Percentiles rank a stretch among this genome's conserved stretches.
phyloP scores from a whole-genome alignment of 352 stramenopile genomes.

The Halophytophthora batemanensis region DNA sequence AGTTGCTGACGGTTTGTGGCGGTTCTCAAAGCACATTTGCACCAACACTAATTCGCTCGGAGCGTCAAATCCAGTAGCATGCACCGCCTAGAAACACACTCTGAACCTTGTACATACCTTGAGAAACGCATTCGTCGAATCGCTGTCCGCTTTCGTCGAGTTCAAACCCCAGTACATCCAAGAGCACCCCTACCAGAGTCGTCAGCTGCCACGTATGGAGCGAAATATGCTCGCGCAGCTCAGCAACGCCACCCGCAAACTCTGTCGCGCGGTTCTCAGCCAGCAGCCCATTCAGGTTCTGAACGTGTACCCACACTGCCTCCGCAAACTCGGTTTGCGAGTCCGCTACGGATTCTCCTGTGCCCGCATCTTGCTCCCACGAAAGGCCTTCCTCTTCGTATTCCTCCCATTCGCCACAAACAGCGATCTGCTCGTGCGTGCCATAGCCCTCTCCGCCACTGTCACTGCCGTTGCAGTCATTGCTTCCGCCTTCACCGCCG shows the following conservation, averaged over 20 bases:
- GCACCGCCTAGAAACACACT: not conserved
- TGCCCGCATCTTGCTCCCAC: too few relatives aligned
- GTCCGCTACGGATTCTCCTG: not conserved
- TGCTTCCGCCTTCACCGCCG: not conserved
- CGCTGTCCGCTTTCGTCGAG: conserved; percentile 2
- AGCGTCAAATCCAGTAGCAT: not conserved
- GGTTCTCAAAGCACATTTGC: conserved; percentile 24
- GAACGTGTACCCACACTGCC: conserved; percentile 12
- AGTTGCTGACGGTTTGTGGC: conserved; percentile 14
- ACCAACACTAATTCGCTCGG: conserved; percentile 17
- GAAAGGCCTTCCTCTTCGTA: too few relatives aligned
- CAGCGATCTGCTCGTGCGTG: not conserved
- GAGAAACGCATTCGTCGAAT: conserved; percentile 6
- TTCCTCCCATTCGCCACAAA: not conserved
- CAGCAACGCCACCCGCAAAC: conserved; percentile 9
- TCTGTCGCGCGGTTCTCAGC: conserved; percentile 15
- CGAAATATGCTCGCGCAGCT: conserved; percentile 20
- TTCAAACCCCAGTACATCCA: conserved; percentile 13
- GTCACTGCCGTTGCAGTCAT: not conserved
- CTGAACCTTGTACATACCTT: conserved; percentile 18
- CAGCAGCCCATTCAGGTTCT: conserved; percentile 20
- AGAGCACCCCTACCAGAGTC: conserved; percentile 13
- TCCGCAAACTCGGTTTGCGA: conserved; percentile 5
- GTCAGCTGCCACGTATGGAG: conserved; percentile 6
- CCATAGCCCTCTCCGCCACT: too few relatives aligned